Conservation (phyloP, 208 protist species). For the Crithidia mellificae region DNA sequence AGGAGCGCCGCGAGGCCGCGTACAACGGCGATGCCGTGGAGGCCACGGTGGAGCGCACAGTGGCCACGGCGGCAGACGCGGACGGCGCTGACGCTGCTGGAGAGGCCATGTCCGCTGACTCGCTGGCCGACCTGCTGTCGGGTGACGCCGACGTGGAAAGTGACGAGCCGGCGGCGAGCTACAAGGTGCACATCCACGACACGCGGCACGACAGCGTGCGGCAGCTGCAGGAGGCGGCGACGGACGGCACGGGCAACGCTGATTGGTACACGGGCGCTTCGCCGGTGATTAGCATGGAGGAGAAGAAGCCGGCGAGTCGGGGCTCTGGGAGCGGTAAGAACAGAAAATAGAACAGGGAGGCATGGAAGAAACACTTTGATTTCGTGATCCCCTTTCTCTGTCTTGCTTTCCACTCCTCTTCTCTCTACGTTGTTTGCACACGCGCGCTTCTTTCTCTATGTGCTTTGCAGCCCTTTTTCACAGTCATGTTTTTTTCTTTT, state of each 20-base stretch:
- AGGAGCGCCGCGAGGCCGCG: slow-evolving; percentile 52
- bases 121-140: slow-evolving; percentile 67
- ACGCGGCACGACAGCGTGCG: slow-evolving; percentile 54
- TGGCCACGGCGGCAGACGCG: background rate
- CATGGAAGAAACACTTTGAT: no score
- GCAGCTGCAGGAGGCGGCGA: slow-evolving; percentile 58
- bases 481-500: slow-evolving; percentile 1
- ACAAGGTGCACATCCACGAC: slow-evolving; percentile 50
- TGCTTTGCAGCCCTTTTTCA: background rate
- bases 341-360: background rate
- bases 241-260: slow-evolving; percentile 49
- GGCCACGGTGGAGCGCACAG: slow-evolving; percentile 42
- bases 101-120: slow-evolving; percentile 51
- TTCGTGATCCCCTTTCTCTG: no score
- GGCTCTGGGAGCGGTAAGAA: background rate
- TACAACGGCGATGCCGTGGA: slow-evolving; percentile 38
- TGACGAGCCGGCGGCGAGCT: slow-evolving; percentile 16
- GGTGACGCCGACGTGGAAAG: slow-evolving; percentile 34
- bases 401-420: no score
- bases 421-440: no score
- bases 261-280: slow-evolving; percentile 73
- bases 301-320: slow-evolving; percentile 19
- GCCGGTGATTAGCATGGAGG: slow-evolving; percentile 22
- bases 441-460: background rate
- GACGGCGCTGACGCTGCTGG: slow-evolving; percentile 13